Base-by-base conservation (phyloP, 2,329 filamentous ascomycete genomes). In the Paracoccidioides brasiliensis region DNA sequence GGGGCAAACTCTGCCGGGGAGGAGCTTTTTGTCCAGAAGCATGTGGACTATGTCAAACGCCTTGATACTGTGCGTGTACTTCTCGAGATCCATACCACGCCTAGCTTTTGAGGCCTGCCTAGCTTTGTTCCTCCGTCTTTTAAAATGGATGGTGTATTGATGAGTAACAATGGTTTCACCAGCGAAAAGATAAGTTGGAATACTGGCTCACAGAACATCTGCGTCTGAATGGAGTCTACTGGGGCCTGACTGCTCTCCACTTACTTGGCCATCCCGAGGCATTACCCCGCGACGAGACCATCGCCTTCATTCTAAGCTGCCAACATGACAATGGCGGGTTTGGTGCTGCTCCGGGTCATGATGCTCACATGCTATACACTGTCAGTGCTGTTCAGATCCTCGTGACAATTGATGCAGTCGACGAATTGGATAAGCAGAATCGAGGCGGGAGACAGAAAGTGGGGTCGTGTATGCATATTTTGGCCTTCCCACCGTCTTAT, bases 201-300 rank as follows among this genome's bases (percentile, higher is more conserved):
- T 98, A 97, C 76, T 96, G 91, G 86, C 78, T 97, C 68, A 98
- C 93, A 12, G 91, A 98, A 72, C 93, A 98, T 70, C 79, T 98
- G 62, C 89, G 93, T 58, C 80, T 98, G 56, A 96, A 93, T 69
- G 93, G 93, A 46, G 81, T 98, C 50, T 98, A 98, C 72, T 98
- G 93, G 93, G 93, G 93, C 12, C 74, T 98, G 56, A 93, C 85
- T 5, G 86, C 91, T 5, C 80, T 97, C 43, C 86, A 95, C 75
- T 79, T 97, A 33, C 82, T 98, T 57, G 81, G 84, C 51, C 84
- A 80, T 55, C 88, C 90, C 1, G 82, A 94, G 59, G 89, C 86
- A 3, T 80, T 98, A 8, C 86, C 91, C 9, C 82, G 88, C 54
- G 78, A 84, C 54, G 83, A 88, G 59, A 86, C 93, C 30, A 85